A percentile compares a stretch with the other conserved stretches of the same genome.
Evolutionary conservation across 2,329 filamentous ascomycete species (phyloP).

Genomic region (Sporothrix pallida): DNA sequence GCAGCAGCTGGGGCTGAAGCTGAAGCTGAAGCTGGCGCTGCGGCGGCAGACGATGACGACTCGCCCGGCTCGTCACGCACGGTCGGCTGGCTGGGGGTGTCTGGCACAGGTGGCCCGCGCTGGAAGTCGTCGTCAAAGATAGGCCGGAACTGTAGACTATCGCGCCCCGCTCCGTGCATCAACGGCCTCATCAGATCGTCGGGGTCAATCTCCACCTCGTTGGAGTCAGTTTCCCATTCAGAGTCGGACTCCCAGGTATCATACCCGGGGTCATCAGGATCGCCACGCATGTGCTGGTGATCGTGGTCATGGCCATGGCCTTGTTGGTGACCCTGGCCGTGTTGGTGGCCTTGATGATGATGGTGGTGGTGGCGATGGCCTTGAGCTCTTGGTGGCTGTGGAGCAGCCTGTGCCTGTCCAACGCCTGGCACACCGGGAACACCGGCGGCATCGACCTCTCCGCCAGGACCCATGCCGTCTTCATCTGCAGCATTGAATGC

Average conservation of each 20-base stretch:
- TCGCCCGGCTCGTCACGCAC: not conserved
- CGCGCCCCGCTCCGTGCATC: not conserved
- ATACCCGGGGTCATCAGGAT: slow-evolving; percentile 4
- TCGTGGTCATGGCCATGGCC: not conserved
- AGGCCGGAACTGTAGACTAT: not conserved
- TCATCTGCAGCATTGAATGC: slow-evolving; percentile 56
- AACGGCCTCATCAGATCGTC: not conserved
- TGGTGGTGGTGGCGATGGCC: slow-evolving; percentile 12
- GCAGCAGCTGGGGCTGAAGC: not conserved
- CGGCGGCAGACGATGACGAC: not conserved
- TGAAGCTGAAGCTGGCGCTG: not conserved
- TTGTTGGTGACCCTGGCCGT: not conserved
- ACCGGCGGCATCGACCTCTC: not conserved
- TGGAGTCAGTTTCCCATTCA: slow-evolving; percentile 31
- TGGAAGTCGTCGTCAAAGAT: slow-evolving; percentile 13
- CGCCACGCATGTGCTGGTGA: not conserved
- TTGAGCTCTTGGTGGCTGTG: not conserved
- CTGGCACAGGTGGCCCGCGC: slow-evolving; percentile 13
- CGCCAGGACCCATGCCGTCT: not conserved
- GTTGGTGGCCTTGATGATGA: not conserved
- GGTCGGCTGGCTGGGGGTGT: not conserved
- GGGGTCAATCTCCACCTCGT: slow-evolving; percentile 11
- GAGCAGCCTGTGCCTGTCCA: not conserved
- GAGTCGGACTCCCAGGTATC: slow-evolving; percentile 20
- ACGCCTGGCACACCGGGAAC: not conserved